Conservation (phyloP, 257 asterid genomes). For the Nicotiana sylvestris region DNA sequence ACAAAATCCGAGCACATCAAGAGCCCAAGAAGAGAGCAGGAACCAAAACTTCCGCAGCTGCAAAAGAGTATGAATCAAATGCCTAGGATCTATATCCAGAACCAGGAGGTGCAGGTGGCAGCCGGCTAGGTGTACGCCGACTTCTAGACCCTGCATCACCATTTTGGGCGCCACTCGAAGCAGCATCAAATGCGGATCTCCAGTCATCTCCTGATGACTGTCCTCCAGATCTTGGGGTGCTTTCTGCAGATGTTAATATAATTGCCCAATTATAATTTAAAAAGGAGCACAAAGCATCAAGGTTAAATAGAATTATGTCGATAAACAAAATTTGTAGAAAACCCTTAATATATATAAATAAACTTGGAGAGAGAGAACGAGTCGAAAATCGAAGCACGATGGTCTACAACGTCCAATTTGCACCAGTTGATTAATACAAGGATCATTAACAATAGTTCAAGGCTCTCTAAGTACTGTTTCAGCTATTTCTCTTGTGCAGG, state of each 20-base stretch:
- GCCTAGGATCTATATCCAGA: constrained; percentile 6
- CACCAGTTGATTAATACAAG: not conserved
- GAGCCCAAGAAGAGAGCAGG: not conserved
- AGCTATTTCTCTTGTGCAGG: not conserved
- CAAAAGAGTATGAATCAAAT: not conserved
- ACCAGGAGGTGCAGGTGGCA: constrained; percentile 25
- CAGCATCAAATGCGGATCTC: constrained; percentile 23
- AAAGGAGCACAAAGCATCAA: not conserved
- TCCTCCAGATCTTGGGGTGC: not conserved
- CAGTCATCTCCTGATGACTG: constrained; percentile 21
- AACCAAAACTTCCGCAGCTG: not conserved
- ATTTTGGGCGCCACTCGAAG: constrained; percentile 5
- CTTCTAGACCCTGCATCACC: constrained; percentile 14
- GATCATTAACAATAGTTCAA: not conserved
- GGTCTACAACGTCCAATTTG: not conserved
- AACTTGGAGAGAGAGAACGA: not conserved
- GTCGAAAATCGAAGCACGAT: not conserved
- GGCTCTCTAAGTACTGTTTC: not conserved
- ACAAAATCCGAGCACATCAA: not conserved
- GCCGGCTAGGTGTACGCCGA: constrained; percentile 21
- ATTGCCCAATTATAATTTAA: not conserved
- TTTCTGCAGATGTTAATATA: constrained; percentile 10
- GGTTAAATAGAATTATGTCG: not conserved
- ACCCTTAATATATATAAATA: not conserved
- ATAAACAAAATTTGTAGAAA: not conserved